Conservation (phyloP, 352 stramenopile genomes). For the Phytopythium litorale region DNA sequence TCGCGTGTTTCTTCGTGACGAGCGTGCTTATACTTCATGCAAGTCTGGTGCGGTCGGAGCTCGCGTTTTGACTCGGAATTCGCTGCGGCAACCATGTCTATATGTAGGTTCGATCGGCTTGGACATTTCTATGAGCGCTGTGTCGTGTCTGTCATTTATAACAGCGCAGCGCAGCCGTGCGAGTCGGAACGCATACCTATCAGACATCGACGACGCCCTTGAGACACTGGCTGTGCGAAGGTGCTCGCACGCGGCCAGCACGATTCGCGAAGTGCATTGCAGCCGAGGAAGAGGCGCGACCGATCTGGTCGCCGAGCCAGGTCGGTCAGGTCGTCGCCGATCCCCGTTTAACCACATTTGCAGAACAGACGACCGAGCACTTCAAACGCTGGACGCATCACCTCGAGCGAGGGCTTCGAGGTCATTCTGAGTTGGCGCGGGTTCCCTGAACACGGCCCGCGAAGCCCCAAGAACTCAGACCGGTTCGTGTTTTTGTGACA, state of each 20-base stretch:
- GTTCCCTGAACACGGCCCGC: background rate
- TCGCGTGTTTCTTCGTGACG: background rate
- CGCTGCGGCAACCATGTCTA: background rate
- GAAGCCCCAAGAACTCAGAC: background rate
- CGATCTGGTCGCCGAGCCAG: background rate
- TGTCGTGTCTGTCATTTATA: background rate
- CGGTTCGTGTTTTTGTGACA: background rate
- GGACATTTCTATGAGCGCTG: background rate
- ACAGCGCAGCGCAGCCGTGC: background rate
- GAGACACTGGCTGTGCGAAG: background rate
- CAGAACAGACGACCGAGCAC: background rate
- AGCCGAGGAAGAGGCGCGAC: background rate
- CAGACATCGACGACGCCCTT: background rate
- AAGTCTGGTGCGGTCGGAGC: background rate
- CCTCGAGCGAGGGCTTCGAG: background rate
- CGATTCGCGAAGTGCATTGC: background rate
- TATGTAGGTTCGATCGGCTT: background rate
- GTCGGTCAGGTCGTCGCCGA: background rate
- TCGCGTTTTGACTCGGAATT: background rate
- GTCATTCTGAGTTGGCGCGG: background rate
- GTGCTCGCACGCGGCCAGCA: background rate
- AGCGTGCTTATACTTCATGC: background rate
- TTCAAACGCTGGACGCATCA: background rate
- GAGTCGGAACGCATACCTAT: background rate
- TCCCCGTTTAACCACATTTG: background rate